Evolutionary conservation across 106 monocot species (phyloP).

Genomic region (Iris macrosiphon): DNA sequence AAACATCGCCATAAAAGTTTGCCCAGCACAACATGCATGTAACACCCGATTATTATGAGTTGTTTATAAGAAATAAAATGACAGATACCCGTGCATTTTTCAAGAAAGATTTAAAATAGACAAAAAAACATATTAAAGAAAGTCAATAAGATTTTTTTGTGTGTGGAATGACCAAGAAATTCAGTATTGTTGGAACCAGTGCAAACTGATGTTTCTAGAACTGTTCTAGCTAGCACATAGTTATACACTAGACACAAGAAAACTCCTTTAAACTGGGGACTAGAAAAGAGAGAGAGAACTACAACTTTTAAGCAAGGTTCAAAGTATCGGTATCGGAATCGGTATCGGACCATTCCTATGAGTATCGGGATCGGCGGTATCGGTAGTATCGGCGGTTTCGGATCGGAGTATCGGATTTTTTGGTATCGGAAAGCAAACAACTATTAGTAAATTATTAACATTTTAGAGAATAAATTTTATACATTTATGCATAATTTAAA

Average conservation of each 20-base stretch:
- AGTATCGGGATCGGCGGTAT: too few species aligned
- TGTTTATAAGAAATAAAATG: conserved; percentile 3
- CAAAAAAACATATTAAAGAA: conserved; percentile 1
- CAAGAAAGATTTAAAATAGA: conserved; percentile 25
- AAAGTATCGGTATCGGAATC: not conserved
- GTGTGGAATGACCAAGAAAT: not conserved
- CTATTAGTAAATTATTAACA: too few species aligned
- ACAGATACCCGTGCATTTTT: conserved; percentile 24
- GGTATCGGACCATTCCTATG: not conserved
- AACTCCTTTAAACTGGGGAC: too few species aligned
- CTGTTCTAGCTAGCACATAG: not conserved
- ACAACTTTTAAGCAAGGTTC: too few species aligned
- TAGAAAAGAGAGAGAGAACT: too few species aligned
- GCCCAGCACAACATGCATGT: not conserved
- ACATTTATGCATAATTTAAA: too few species aligned
- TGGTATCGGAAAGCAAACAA: too few species aligned
- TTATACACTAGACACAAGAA: too few species aligned
- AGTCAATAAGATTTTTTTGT: conserved; percentile 11
- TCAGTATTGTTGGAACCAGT: conserved; percentile 1
- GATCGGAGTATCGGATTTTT: too few species aligned
- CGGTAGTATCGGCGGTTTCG: too few species aligned
- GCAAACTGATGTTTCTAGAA: conserved; percentile 1
- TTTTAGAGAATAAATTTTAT: too few species aligned
- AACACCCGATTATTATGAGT: conserved; percentile 5
- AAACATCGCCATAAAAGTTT: not conserved